phyloP scores from a whole-genome alignment of 2,329 filamentous ascomycete genomes.

The Fusarium chuoi region DNA sequence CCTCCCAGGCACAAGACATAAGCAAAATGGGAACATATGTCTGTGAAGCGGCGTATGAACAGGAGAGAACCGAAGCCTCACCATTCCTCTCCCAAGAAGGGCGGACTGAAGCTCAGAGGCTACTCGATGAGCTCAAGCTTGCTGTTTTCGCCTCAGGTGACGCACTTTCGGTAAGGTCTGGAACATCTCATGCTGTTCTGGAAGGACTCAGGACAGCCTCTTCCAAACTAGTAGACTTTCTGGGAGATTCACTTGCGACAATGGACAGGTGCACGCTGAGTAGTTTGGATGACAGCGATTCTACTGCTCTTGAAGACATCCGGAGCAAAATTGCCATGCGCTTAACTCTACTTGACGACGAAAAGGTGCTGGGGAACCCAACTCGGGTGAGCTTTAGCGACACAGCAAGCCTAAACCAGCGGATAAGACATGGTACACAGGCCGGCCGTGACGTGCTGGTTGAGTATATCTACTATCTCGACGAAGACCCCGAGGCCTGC shows the following conservation, averaged over 20 bases:
- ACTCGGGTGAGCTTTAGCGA: neutral
- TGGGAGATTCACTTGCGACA: neutral
- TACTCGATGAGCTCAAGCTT: neutral
- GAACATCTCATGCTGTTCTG: neutral
- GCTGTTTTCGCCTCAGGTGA: neutral
- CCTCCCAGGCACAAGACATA: neutral
- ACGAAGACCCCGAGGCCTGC: neutral
- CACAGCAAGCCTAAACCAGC: neutral
- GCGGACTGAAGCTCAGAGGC: neutral
- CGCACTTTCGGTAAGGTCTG: neutral
- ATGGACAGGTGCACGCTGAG: neutral
- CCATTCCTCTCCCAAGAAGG: neutral
- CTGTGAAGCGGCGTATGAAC: neutral
- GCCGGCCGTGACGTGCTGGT: neutral
- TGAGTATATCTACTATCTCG: neutral
- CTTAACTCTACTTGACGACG: neutral
- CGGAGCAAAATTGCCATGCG: neutral
- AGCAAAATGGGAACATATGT: neutral
- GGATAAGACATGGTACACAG: neutral
- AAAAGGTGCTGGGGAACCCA: neutral
- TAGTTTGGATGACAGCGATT: neutral
- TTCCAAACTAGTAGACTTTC: neutral
- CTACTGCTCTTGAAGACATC: neutral
- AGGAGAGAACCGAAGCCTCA: neutral
- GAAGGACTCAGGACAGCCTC: neutral